Conservation (phyloP, 441 rosid species). For the Pelargonium australe region DNA sequence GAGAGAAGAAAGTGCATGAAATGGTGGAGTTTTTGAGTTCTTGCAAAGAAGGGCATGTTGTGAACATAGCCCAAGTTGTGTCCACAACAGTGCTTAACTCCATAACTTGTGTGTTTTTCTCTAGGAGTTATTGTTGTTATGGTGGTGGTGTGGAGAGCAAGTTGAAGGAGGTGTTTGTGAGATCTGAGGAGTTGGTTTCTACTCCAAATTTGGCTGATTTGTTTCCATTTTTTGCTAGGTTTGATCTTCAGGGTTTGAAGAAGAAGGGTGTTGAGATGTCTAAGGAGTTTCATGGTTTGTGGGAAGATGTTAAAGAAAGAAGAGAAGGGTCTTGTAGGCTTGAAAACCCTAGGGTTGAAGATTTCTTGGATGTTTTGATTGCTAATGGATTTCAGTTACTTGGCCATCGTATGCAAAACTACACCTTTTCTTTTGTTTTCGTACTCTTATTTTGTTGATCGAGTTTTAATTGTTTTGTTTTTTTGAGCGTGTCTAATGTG, state of each 20-base stretch:
- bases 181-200: constrained; percentile 1
- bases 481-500: no score
- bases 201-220: constrained; percentile 21
- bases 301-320: constrained; percentile 25
- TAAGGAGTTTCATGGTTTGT: constrained; percentile 8
- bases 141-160: constrained; percentile 20
- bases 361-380: constrained; percentile 31
- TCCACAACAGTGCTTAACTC: constrained; percentile 14
- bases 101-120: constrained; percentile 14
- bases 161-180: background rate
- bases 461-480: no score
- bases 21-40: constrained; percentile 21
- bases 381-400: constrained; percentile 28
- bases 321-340: constrained; percentile 3
- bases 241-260: constrained; percentile 26
- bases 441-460: background rate
- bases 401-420: constrained; percentile 13
- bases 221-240: constrained; percentile 19
- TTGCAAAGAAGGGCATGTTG: constrained; percentile 14
- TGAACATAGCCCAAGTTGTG: constrained; percentile 18
- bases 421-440: background rate
- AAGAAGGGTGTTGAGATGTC: background rate
- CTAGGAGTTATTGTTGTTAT: constrained; percentile 13
- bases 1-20: constrained; percentile 22
- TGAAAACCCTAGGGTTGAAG: background rate